These are phyloP conservation scores for Psophocarpus tetragonolobus DNA, from an alignment of 306 rosid genomes.

Conservation along the genomic window DNA sequence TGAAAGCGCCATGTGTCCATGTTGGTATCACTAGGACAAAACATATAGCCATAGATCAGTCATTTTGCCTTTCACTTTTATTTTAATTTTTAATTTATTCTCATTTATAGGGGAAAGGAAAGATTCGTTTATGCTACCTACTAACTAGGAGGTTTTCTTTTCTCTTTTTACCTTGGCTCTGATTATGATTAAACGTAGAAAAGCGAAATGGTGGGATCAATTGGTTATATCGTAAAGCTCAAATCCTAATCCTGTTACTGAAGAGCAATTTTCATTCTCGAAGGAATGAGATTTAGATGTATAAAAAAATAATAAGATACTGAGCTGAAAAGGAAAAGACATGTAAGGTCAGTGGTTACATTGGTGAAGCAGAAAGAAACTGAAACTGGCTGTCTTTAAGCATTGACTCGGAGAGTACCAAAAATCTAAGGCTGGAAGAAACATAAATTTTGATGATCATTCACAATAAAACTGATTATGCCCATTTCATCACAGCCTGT, in stretches of 20 bases:
- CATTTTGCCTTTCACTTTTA: slow-evolving; percentile 26
- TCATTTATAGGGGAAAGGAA: neutral
- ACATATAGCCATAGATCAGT: slow-evolving; percentile 22
- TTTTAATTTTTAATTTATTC: neutral
- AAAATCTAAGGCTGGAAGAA: slow-evolving; percentile 31
- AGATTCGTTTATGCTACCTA: neutral
- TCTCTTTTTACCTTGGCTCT: neutral
- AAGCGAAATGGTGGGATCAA: slow-evolving; percentile 13
- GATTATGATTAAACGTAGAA: slow-evolving; percentile 1
- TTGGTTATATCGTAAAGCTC: slow-evolving; percentile 26
- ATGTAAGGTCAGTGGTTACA: slow-evolving; percentile 12
- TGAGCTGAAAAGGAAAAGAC: slow-evolving; percentile 34
- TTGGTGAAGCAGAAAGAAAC: slow-evolving; percentile 10
- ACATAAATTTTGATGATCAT: slow-evolving; percentile 37
- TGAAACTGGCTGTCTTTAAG: slow-evolving; percentile 39
- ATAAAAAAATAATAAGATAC: slow-evolving; percentile 25
- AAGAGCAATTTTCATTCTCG: slow-evolving; percentile 25
- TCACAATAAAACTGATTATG: slow-evolving; percentile 45
- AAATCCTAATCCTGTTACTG: slow-evolving; percentile 15
- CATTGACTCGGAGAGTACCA: neutral
- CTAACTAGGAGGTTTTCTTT: neutral
- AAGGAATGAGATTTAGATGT: slow-evolving; percentile 45
- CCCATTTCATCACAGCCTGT: slow-evolving; percentile 90
- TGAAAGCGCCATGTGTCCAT: neutral
- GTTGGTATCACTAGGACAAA: slow-evolving; percentile 35